Percentiles rank a stretch among this genome's conserved stretches.
Evolutionary conservation across 495 filamentous ascomycete genomes (phyloP).

Genomic region (Clavariopsis aquatica): DNA sequence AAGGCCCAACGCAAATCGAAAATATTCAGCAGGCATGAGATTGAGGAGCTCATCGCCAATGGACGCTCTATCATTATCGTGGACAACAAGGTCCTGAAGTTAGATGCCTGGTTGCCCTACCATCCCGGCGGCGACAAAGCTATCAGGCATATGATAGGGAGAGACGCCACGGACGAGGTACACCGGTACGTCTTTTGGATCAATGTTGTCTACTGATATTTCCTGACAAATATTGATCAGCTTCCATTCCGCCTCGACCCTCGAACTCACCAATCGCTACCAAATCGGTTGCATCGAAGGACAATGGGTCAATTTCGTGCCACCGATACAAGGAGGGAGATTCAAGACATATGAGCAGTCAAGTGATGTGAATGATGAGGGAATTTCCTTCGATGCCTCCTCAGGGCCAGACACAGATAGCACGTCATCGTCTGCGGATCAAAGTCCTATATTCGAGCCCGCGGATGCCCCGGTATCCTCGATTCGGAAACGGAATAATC

Average conservation of each 20-base stretch:
- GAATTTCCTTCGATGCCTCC: slow-evolving; percentile 41
- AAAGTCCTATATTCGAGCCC: slow-evolving; percentile 47
- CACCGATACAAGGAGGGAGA: slow-evolving; percentile 88
- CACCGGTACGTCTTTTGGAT: slow-evolving; percentile 66
- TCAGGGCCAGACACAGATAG: slow-evolving; percentile 51
- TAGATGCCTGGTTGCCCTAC: slow-evolving; percentile 82
- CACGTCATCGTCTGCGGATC: slow-evolving; percentile 49
- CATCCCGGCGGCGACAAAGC: slow-evolving; percentile 93
- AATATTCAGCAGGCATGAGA: slow-evolving; percentile 61
- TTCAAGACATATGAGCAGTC: slow-evolving; percentile 62
- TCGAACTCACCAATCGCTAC: slow-evolving; percentile 74
- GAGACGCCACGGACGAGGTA: slow-evolving; percentile 95
- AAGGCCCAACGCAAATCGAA: slow-evolving; percentile 19
- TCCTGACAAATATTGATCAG: slow-evolving; percentile 48
- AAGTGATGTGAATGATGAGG: slow-evolving; percentile 39
- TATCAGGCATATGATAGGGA: slow-evolving; percentile 91
- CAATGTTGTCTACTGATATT: background rate
- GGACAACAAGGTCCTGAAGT: slow-evolving; percentile 77
- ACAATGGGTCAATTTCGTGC: slow-evolving; percentile 82
- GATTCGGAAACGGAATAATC: slow-evolving; percentile 20
- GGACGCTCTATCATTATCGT: slow-evolving; percentile 81
- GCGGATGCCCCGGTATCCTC: slow-evolving; percentile 19
- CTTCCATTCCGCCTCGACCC: slow-evolving; percentile 79
- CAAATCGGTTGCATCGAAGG: slow-evolving; percentile 83
- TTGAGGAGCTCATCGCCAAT: slow-evolving; percentile 85